Base-by-base conservation (phyloP, 2,329 filamentous ascomycete genomes). In the Cladophialophora exuberans region DNA sequence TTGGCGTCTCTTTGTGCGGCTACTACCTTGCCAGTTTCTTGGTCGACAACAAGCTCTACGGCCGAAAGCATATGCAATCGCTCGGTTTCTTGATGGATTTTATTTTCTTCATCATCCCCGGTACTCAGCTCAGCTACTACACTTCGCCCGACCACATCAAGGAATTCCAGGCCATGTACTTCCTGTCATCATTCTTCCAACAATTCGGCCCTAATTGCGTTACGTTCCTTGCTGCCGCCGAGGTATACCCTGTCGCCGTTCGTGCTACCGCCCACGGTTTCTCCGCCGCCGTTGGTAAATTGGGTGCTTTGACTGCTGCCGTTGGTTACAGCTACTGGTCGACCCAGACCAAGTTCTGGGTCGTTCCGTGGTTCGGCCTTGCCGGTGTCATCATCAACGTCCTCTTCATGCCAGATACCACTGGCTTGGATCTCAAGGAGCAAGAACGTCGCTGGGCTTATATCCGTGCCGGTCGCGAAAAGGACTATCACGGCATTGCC, bases 171-270 rank as follows among this genome's bases (percentile, higher is more conserved):
- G 85, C 92, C 69, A 96, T 97, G 90, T 65, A 97, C 82, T 97
- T 96, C 77, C 73, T 97, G 65, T 96, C 90, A 6, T 96, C 90
- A 20, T 97, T 97, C 80, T 97, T 97, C 86, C 97, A 97, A 82
- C 93, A 97, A 72, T 97, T 97, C 68, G 93, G 93, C 10, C 93
- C 93, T 73, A 97, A 97, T 82, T 87, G 85, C 42, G 91, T 97
- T 67, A 96, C 92, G 60, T 97, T 97, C 88, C 83, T 97, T 64
- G 89, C 96, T 30, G 93, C 93, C 38, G 93, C 90, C 38, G 93
- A 97, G 72, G 90, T 96, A n/a, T 97, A 90, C 81, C 93, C 93
- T 7, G 96, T 92, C 0, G 89, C 92, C 7, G 86, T 97, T 64
- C 91, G 93, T 66, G 93, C 93, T 63, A 91, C 90, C 15, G 93